phyloP scores from a whole-genome alignment of 129 eudicot genomes.

The Flaveria trinervia region DNA sequence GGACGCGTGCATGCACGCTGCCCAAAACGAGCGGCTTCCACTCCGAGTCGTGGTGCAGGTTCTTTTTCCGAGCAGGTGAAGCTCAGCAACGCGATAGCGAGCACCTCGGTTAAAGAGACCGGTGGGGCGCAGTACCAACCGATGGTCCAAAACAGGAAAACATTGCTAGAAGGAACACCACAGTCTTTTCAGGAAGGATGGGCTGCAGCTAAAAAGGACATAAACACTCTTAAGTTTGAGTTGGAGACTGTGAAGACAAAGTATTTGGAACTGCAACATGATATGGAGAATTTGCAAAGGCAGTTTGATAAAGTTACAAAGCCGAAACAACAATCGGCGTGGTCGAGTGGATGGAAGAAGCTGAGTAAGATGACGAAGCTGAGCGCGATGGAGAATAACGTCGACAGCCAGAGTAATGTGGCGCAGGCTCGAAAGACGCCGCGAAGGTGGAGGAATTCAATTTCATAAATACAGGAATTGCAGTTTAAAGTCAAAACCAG shows the following conservation, averaged over 20 bases:
- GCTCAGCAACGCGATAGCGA: slow-evolving; percentile 84
- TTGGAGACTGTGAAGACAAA: slow-evolving; percentile 75
- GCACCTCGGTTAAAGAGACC: slow-evolving; percentile 57
- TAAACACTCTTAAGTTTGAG: slow-evolving; percentile 85
- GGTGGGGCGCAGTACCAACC: slow-evolving; percentile 80
- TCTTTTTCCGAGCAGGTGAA: slow-evolving; percentile 92
- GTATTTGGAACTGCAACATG: slow-evolving; percentile 79
- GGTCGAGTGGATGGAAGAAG: slow-evolving; percentile 95
- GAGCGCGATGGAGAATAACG: slow-evolving; percentile 52
- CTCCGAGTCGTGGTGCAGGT: slow-evolving; percentile 88
- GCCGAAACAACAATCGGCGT: slow-evolving; percentile 71
- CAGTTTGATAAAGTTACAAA: slow-evolving; percentile 73
- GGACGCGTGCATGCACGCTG: slow-evolving; percentile 98
- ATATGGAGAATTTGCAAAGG: slow-evolving; percentile 79
- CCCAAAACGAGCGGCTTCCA: slow-evolving; percentile 94
- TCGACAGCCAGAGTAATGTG: slow-evolving; percentile 47
- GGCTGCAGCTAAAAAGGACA: slow-evolving; percentile 92
- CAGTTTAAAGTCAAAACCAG: not conserved
- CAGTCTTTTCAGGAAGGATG: slow-evolving; percentile 98
- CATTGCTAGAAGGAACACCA: slow-evolving; percentile 90
- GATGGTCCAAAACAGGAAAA: slow-evolving; percentile 68
- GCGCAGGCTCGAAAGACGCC: slow-evolving; percentile 67
- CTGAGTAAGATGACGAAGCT: slow-evolving; percentile 70
- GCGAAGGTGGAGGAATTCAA: slow-evolving; percentile 97
- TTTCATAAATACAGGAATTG: slow-evolving; percentile 40